Conservation (phyloP, 2,329 filamentous ascomycete genomes). For the Aspergillus sp. region DNA sequence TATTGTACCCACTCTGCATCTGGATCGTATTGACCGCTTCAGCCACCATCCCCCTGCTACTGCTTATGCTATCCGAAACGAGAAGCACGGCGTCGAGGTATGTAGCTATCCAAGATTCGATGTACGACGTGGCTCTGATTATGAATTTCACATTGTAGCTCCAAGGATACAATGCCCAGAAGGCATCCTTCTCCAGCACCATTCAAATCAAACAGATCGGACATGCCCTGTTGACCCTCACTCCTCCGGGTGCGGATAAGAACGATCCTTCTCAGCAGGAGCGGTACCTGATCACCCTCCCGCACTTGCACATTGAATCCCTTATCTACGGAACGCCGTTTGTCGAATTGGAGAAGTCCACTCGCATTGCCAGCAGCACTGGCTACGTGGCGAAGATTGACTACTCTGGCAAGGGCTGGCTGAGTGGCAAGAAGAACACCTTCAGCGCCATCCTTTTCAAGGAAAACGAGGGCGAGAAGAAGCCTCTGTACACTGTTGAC, state of each 20-base stretch:
- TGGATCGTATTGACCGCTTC: conserved; percentile 15
- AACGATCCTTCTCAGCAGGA: conserved; percentile 51
- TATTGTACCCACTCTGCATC: background rate
- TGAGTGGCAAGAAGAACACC: conserved; percentile 93
- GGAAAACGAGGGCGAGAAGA: conserved; percentile 65
- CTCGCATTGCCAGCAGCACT: conserved; percentile 81
- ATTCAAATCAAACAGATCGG: conserved; percentile 96
- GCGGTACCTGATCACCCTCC: conserved; percentile 87
- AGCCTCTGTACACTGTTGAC: conserved; percentile 73
- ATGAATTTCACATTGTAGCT: conserved; percentile 38
- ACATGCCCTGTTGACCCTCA: conserved; percentile 77
- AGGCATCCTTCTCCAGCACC: conserved; percentile 89
- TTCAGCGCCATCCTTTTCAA: conserved; percentile 76
- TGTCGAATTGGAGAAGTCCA: conserved; percentile 83
- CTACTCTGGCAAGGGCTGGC: conserved; percentile 91
- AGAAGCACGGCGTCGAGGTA: conserved; percentile 71
- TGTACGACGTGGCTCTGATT: background rate
- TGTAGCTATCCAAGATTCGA: background rate
- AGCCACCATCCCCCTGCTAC: conserved; percentile 92
- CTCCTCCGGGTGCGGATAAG: conserved; percentile 55
- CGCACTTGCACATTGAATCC: conserved; percentile 88
- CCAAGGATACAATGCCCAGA: conserved; percentile 91
- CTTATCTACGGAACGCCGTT: conserved; percentile 75
- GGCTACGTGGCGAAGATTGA: conserved; percentile 89
- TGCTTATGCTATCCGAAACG: conserved; percentile 89